Evolutionary conservation across 257 asterid species (phyloP), one percentile per base, ranked within the genome.

Genomic region (Scutellaria barbata): DNA sequence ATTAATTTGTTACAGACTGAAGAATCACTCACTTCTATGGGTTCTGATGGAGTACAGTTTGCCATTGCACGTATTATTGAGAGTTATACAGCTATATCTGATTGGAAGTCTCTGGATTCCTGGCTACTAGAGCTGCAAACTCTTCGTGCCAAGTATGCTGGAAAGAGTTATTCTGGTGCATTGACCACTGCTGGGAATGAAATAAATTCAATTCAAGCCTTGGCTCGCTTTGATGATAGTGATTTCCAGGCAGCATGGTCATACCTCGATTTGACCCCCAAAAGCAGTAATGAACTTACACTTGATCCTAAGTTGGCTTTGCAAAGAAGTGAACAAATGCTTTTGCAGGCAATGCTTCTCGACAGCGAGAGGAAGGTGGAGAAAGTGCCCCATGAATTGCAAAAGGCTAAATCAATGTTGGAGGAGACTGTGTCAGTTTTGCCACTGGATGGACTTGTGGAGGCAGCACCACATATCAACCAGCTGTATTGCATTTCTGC

Each of bases 241-340:
- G 95, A 94, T 77, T 73, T 83, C 81, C 91, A 85, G 79, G 96
- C 93, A 62, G 90, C 98, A 72, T 89, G 99, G 99, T 85, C 95
- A 56, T 89, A 86, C 84, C 98, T 94, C 54, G 96, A 92, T 78
- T 85, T 94, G 93, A 94, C 99, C 70, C 96, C 96, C 57, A 94
- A 91, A 88, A 94, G 95, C 80, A 86, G 95, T 92, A 84, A 76
- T 62, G 90, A 91, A 71, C 92, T 84, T 80, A 94, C 96, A 18
- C 88, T 89, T 77, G 99, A 94, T 84, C 99, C 97, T 65, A 94
- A 84, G 85, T 73, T 88, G 85, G 92, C 98, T 80, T 82, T 94
- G 85, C 96, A 86, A 79, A 91, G 99, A 85, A 94, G 99, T 55
- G 99, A 94, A 73, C 99, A 94, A 73, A 89, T 94, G 93, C 92